Base-by-base conservation (phyloP, 441 rosid species). In the Croton setiger region DNA sequence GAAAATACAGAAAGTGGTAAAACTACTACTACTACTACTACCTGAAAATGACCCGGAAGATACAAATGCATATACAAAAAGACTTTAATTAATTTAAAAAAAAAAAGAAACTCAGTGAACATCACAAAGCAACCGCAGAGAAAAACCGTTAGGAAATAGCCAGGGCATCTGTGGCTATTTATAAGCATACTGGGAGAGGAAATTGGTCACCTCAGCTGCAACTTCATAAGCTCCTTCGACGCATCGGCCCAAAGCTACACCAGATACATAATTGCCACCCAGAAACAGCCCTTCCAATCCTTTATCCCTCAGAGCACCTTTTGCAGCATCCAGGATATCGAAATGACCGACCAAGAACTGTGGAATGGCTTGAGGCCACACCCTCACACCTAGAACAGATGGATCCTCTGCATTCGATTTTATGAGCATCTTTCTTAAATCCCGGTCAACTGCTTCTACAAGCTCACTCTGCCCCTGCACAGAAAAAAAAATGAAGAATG, bases 321-420 rank as follows among this genome's bases (percentile, higher is more conserved):
- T 87, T 61, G 92, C 89, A 1, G 83, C 43, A 66, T 91, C 92
- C 45, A 89, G 77, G 71, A 82, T 75, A 72, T 87, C 95, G 21
- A 91, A 68, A 79, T 93, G 97, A 71, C 96, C 97, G 11, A 88
- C 78, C 85, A 87, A 75, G 75, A 93, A 93, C 74, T 93, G 96
- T 14, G 96, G 94, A 73, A 90, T 90, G 68, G 98, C 94, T 79
- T 84, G 89, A 43, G 92, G 94, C 96, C 98, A 92, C 39, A 87
- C 86, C 74, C 81, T 82, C 62, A 87, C 92, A 36, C 96, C 98
- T 21, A 88, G 73, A 18, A 66, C 74, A 51, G 83, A 54, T 39
- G 98, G 96, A 66, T 88, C 93, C 72, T 80, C 82, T 2, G 98
- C 87, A 67, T 71, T 81, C 7, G 90, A 87, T 64, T 88, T 83